Evolutionary conservation across 352 stramenopile species (phyloP).

Genomic region (Phytophthora niederhauseri): DNA sequence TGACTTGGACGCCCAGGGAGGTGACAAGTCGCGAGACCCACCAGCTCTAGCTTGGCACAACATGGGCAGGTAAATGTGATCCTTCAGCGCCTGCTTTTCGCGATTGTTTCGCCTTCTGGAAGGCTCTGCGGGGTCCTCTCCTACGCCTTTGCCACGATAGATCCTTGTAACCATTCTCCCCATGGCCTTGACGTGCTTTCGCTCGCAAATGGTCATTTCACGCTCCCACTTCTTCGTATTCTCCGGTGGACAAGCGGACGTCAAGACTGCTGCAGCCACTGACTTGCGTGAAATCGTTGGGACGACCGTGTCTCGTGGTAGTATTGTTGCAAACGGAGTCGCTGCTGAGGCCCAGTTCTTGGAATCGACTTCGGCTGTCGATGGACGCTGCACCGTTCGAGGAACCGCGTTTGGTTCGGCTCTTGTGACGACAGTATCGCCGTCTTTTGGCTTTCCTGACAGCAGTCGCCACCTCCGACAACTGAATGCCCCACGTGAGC

Average conservation of each 20-base stretch:
- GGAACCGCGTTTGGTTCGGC: slow-evolving; percentile 3
- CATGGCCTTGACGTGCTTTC: slow-evolving; percentile 35
- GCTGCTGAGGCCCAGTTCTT: slow-evolving; percentile 26
- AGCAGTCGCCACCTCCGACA: slow-evolving; percentile 49
- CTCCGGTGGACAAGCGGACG: slow-evolving; percentile 18
- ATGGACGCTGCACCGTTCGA: slow-evolving; percentile 22
- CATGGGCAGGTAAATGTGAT: slow-evolving; percentile 37
- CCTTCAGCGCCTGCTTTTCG: slow-evolving; percentile 29
- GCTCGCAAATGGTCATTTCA: slow-evolving; percentile 40
- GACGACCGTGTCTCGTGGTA: slow-evolving; percentile 26
- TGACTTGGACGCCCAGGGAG: slow-evolving; percentile 6
- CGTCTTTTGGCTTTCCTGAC: slow-evolving; percentile 31
- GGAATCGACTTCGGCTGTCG: slow-evolving; percentile 24
- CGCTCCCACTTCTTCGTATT: slow-evolving; percentile 31
- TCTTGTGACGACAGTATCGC: background rate
- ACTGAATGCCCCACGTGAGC: slow-evolving; percentile 41
- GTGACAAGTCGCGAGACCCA: slow-evolving; percentile 6
- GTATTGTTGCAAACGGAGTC: slow-evolving; percentile 34
- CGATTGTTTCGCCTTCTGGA: slow-evolving; percentile 11
- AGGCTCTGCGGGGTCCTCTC: background rate
- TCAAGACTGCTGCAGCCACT: slow-evolving; percentile 30
- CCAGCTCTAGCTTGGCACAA: slow-evolving; percentile 16
- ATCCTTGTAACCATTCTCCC: slow-evolving; percentile 24
- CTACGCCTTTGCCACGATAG: slow-evolving; percentile 17
- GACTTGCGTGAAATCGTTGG: slow-evolving; percentile 33